Conservation (phyloP, 495 filamentous ascomycete genomes). For the Hypomontagnella monticulosa region DNA sequence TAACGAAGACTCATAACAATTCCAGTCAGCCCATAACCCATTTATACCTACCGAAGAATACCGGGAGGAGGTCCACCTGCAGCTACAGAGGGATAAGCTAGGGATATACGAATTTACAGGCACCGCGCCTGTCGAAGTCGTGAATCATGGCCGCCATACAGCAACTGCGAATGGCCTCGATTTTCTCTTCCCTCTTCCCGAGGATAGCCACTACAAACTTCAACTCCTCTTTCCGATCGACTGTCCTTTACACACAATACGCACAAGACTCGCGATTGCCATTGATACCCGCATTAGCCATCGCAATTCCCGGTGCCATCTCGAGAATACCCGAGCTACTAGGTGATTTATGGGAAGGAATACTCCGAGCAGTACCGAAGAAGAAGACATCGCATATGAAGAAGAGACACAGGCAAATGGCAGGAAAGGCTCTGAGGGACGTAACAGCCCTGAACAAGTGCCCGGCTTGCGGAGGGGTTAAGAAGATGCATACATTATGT, state of each 20-base stretch:
- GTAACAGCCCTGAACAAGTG: slow-evolving; percentile 86
- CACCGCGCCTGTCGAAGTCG: not conserved
- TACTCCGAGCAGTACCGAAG: slow-evolving; percentile 94
- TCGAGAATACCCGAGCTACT: slow-evolving; percentile 64
- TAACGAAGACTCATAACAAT: not conserved
- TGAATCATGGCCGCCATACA: slow-evolving; percentile 56
- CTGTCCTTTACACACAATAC: slow-evolving; percentile 50
- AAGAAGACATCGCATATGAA: slow-evolving; percentile 99
- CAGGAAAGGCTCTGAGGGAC: slow-evolving; percentile 92
- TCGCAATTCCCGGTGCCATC: slow-evolving; percentile 65
- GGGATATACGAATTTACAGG: not conserved
- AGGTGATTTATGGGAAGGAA: slow-evolving; percentile 86
- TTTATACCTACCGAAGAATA: not conserved
- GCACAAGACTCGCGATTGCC: slow-evolving; percentile 48
- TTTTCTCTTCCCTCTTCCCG: slow-evolving; percentile 52
- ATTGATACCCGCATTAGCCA: slow-evolving; percentile 58
- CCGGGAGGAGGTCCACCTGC: too few species aligned
- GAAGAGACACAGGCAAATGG: slow-evolving; percentile 90
- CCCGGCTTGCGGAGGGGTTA: slow-evolving; percentile 84
- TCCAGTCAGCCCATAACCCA: not conserved
- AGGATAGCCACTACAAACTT: slow-evolving; percentile 50
- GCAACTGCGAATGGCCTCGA: slow-evolving; percentile 49
- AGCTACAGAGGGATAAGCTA: not conserved
- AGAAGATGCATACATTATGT: slow-evolving; percentile 88
- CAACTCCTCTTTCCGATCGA: slow-evolving; percentile 52